Conservation (phyloP, 345 rosid species). For the Turnera subulata region DNA sequence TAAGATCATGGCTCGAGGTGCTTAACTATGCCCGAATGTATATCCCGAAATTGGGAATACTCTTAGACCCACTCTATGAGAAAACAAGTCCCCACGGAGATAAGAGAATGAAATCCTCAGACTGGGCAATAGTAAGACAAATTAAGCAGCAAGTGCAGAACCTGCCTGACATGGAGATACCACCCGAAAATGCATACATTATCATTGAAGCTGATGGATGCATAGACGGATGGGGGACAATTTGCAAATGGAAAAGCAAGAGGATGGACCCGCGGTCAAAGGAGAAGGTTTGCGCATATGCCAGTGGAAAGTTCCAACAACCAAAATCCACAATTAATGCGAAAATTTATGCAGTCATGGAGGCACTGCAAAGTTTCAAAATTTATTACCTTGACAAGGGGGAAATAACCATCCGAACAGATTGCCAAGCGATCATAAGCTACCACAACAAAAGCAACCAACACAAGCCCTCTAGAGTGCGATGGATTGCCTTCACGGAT, state of each 20-base stretch:
- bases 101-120: background rate
- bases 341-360: no score
- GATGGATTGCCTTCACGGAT: no score
- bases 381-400: no score
- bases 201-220: background rate
- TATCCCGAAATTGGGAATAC: background rate
- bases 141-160: background rate
- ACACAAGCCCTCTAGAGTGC: no score
- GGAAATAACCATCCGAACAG: no score
- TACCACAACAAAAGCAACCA: no score
- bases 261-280: background rate
- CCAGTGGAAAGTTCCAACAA: background rate
- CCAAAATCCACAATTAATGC: no score
- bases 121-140: background rate
- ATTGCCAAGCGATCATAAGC: no score
- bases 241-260: background rate
- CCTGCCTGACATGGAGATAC: background rate
- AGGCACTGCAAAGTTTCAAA: no score
- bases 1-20: background rate
- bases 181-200: background rate
- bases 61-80: accelerated
- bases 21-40: background rate
- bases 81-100: background rate
- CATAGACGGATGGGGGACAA: constrained; percentile 1
- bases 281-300: background rate